Conservation (phyloP, 768 basidiomycete genomes). For the Lentinus tigrinus region DNA sequence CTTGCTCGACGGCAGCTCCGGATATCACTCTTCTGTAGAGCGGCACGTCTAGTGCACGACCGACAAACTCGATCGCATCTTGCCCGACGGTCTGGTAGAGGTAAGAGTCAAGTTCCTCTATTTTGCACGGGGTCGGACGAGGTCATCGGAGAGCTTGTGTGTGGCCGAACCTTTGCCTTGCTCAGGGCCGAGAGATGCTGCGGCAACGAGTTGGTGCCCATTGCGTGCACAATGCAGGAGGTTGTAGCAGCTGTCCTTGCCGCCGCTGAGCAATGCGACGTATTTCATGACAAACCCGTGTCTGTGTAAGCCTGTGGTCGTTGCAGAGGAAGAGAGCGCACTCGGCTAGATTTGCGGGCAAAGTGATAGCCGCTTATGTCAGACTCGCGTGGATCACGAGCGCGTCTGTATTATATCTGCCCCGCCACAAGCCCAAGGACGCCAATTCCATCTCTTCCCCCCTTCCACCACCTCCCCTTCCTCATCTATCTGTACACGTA, state of each 20-base stretch:
- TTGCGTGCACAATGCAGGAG: slow-evolving; percentile 84
- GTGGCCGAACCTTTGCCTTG: slow-evolving; percentile 71
- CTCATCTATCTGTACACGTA: not conserved
- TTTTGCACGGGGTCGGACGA: slow-evolving; percentile 18
- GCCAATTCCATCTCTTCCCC: slow-evolving; percentile 4
- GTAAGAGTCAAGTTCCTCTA: slow-evolving; percentile 98
- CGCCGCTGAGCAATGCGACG: slow-evolving; percentile 92
- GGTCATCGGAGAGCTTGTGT: slow-evolving; percentile 16
- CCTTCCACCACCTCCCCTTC: not conserved
- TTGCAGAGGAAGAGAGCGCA: not conserved
- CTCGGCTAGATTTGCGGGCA: not conserved
- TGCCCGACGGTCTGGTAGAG: slow-evolving; percentile 99
- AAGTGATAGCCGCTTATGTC: slow-evolving; percentile 13
- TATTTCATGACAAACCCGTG: slow-evolving; percentile 70
- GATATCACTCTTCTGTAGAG: slow-evolving; percentile 79
- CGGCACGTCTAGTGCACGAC: slow-evolving; percentile 81
- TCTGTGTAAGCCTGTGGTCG: not conserved
- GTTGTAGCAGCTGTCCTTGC: slow-evolving; percentile 97
- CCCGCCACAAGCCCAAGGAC: slow-evolving; percentile 8
- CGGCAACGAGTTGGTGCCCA: slow-evolving; percentile 83
- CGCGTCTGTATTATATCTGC: slow-evolving; percentile 6
- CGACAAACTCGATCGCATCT: slow-evolving; percentile 85
- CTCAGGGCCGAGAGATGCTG: slow-evolving; percentile 84
- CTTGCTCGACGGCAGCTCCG: slow-evolving; percentile 79
- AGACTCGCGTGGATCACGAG: slow-evolving; percentile 17